Evolutionary conservation across 148 eudicot species (phyloP).

Genomic region (Dysphania ambrosioides): DNA sequence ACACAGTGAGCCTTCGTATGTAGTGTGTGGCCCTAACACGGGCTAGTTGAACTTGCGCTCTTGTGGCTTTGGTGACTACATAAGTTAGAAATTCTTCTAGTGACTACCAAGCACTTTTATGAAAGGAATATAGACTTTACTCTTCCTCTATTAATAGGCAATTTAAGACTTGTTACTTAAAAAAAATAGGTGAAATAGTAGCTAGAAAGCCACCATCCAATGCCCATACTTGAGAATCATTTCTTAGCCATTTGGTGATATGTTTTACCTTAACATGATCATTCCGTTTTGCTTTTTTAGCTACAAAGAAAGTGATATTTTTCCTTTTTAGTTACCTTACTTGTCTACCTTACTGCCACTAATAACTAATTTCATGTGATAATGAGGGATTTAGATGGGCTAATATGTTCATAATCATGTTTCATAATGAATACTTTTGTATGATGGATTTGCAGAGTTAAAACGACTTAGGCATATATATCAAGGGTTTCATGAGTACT

Average conservation of each 20-base stretch:
- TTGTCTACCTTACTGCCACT: background rate
- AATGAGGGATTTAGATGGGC: background rate
- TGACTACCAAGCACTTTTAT: conserved; percentile 4
- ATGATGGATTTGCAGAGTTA: too few species aligned
- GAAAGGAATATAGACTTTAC: conserved; percentile 2
- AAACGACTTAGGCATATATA: too few species aligned
- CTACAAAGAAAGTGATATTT: conserved; percentile 16
- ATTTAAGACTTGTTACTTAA: background rate
- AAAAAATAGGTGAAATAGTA: conserved; percentile 4
- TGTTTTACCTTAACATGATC: conserved; percentile 20
- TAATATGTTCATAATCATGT: background rate
- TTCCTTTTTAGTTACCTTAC: conserved; percentile 17
- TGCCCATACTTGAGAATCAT: conserved; percentile 24
- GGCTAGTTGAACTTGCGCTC: too few species aligned
- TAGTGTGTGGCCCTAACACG: too few species aligned
- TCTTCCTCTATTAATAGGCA: too few species aligned
- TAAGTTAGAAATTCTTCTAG: too few species aligned
- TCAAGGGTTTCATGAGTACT: too few species aligned
- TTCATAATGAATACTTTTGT: background rate
- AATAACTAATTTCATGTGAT: conserved; percentile 11
- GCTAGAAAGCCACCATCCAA: conserved; percentile 16
- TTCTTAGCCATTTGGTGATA: conserved; percentile 17
- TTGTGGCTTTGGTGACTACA: too few species aligned
- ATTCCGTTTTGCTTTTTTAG: conserved; percentile 14
- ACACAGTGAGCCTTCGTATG: too few species aligned